Percentiles rank a stretch among this genome's conserved stretches.
Evolutionary conservation across 1,139 yeast species (phyloP).

Genomic region (Wickerhamomyces sp.): DNA sequence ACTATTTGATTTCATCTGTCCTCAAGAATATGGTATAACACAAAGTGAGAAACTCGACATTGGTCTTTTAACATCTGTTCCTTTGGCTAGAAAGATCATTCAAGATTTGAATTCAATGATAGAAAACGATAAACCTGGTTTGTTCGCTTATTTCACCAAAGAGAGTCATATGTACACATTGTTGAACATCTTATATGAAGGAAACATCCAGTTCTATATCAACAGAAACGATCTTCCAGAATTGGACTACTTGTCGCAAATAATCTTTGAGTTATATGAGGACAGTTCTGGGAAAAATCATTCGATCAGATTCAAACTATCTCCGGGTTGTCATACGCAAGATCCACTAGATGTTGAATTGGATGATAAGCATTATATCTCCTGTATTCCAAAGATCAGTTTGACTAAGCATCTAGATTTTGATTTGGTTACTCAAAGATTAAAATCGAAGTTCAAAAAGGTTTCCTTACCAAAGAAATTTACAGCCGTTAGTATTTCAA

Average conservation of each 20-base stretch:
- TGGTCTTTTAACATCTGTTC: constrained; percentile 90
- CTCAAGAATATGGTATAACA: constrained; percentile 97
- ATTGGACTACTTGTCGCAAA: constrained; percentile 91
- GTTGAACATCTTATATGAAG: constrained; percentile 83
- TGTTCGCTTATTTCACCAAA: constrained; percentile 89
- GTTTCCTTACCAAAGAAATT: constrained; percentile 89
- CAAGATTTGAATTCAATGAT: constrained; percentile 78
- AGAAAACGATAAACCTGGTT: constrained; percentile 72
- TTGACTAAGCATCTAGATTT: constrained; percentile 91
- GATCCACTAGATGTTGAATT: constrained; percentile 95
- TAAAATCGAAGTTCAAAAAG: constrained; percentile 77
- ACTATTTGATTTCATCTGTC: constrained; percentile 93
- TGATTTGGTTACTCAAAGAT: constrained; percentile 79
- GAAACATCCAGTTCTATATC: constrained; percentile 91
- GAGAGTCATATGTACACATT: constrained; percentile 96
- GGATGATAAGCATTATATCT: constrained; percentile 94
- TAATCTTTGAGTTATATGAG: constrained; percentile 90
- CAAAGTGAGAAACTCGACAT: constrained; percentile 94
- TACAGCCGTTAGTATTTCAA: constrained; percentile 82
- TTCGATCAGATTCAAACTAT: constrained; percentile 79
- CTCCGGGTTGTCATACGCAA: constrained; percentile 98
- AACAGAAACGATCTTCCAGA: constrained; percentile 96
- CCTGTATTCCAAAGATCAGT: constrained; percentile 87
- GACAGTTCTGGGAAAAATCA: constrained; percentile 73
- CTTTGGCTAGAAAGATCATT: constrained; percentile 84